These are phyloP conservation scores for Biscutella laevigata DNA, from an alignment of 441 rosid species.

Conservation along the genomic window DNA sequence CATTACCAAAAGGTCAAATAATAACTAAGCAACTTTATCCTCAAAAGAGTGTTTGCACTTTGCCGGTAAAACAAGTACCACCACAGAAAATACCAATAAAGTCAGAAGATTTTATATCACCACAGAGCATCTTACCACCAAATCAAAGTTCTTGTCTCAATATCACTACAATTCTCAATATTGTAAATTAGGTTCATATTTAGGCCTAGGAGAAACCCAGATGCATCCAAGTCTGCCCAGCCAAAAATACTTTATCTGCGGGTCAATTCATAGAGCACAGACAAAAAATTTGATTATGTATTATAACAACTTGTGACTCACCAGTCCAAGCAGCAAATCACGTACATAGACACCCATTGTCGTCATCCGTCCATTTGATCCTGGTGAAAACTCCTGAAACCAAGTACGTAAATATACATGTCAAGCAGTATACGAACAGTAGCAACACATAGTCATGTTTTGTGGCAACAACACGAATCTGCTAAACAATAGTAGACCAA, in stretches of 20 bases:
- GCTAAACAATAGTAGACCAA: background rate
- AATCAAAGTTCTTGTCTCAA: background rate
- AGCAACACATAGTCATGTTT: background rate
- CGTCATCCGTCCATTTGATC: constrained; percentile 65
- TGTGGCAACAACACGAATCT: background rate
- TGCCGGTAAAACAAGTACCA: background rate
- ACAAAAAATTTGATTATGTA: background rate
- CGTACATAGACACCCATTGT: constrained; percentile 92
- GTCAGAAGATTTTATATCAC: background rate
- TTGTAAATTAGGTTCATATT: background rate
- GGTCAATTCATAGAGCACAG: background rate
- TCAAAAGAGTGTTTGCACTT: background rate
- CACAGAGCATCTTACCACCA: background rate
- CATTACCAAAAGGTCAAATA: background rate
- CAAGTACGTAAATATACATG: background rate
- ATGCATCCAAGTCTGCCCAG: constrained; percentile 3
- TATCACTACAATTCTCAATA: background rate
- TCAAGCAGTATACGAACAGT: background rate
- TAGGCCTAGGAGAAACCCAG: background rate
- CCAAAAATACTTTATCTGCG: background rate
- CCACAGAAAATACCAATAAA: background rate
- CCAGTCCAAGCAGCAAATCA: constrained; percentile 97
- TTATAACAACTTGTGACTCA: constrained; percentile 27
- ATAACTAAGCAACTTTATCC: background rate
- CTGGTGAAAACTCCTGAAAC: constrained; percentile 89